These are phyloP conservation scores for Aspergillus vadensis DNA, from an alignment of 2,329 filamentous ascomycete genomes.

Conservation along the genomic window DNA sequence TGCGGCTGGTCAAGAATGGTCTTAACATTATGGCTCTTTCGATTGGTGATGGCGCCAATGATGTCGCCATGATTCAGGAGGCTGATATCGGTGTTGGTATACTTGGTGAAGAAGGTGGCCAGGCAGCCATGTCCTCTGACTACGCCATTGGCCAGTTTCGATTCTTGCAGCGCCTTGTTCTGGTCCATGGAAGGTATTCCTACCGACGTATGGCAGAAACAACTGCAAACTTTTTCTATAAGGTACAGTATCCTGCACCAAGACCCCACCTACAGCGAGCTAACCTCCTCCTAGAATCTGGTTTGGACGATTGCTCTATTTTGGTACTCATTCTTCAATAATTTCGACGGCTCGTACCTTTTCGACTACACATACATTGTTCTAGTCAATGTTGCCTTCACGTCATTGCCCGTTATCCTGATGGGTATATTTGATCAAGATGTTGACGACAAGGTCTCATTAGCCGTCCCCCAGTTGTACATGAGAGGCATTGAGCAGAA, in stretches of 20 bases:
- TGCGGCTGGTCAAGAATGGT: slow-evolving; percentile 90
- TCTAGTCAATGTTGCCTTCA: slow-evolving; percentile 95
- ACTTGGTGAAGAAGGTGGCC: slow-evolving; percentile 85
- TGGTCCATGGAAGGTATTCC: slow-evolving; percentile 95
- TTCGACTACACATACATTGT: slow-evolving; percentile 98
- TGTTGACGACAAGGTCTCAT: slow-evolving; percentile 87
- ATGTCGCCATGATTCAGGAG: slow-evolving; percentile 97
- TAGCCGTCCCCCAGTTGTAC: slow-evolving; percentile 94
- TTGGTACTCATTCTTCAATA: slow-evolving; percentile 95
- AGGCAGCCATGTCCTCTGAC: slow-evolving; percentile 94
- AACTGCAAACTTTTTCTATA: slow-evolving; percentile 99
- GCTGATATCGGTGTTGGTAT: slow-evolving; percentile 96
- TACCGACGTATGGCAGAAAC: slow-evolving; percentile 90
- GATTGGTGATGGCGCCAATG: slow-evolving; percentile 91
- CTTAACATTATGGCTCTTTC: slow-evolving; percentile 95
- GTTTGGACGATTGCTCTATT: slow-evolving; percentile 96
- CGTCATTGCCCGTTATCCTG: slow-evolving; percentile 88
- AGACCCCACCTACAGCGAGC: background rate
- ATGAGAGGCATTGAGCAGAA: slow-evolving; percentile 91
- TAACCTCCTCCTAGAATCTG: slow-evolving; percentile 66
- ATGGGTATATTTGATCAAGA: slow-evolving; percentile 98
- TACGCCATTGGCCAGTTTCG: slow-evolving; percentile 95
- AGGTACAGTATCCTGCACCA: slow-evolving; percentile 54
- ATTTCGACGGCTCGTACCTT: slow-evolving; percentile 94
- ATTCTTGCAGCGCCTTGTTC: slow-evolving; percentile 78